Evolutionary conservation across 225 moss, liverwort and hornwort genomes (phyloP).

Genomic region (Pseudisothecium myosuroides): DNA sequence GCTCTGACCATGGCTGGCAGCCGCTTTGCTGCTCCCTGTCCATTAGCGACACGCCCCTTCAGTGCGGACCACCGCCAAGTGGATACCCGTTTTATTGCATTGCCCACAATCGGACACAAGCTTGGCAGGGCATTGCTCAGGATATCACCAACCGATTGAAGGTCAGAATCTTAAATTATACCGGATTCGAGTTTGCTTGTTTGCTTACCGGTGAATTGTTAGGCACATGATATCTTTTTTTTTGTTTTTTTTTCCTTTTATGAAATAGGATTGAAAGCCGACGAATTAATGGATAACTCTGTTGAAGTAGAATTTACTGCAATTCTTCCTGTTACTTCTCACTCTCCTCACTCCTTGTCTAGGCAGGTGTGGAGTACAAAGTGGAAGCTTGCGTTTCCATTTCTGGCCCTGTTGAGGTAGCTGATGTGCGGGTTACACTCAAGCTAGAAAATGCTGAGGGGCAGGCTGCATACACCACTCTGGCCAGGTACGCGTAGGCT

Average conservation of each 20-base stretch:
- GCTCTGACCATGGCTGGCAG: constrained; percentile 37
- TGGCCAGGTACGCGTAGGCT: constrained; percentile 47
- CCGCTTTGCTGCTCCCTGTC: constrained; percentile 58
- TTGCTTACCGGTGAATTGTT: not conserved
- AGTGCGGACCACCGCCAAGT: constrained; percentile 34
- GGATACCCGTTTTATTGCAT: constrained; percentile 48
- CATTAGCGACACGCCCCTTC: constrained; percentile 18
- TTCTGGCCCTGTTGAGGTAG: constrained; percentile 40
- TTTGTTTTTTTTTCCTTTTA: not conserved
- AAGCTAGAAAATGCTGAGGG: constrained; percentile 48
- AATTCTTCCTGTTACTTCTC: not conserved
- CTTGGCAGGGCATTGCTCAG: constrained; percentile 88
- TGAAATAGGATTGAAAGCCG: not conserved
- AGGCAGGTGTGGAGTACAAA: constrained; percentile 58
- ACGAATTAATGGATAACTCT: not conserved
- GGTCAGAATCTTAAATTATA: not conserved
- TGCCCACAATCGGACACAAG: constrained; percentile 57
- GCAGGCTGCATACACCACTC: constrained; percentile 37
- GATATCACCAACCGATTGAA: constrained; percentile 58
- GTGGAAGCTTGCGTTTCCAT: constrained; percentile 75
- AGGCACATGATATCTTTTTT: not conserved
- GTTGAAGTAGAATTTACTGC: not conserved
- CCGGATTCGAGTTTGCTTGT: not conserved
- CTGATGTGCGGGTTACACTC: constrained; percentile 53
- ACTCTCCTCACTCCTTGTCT: not conserved